Evolutionary conservation across 805 yeast genomes (phyloP).

Genomic region (Candida palmyrensis): DNA sequence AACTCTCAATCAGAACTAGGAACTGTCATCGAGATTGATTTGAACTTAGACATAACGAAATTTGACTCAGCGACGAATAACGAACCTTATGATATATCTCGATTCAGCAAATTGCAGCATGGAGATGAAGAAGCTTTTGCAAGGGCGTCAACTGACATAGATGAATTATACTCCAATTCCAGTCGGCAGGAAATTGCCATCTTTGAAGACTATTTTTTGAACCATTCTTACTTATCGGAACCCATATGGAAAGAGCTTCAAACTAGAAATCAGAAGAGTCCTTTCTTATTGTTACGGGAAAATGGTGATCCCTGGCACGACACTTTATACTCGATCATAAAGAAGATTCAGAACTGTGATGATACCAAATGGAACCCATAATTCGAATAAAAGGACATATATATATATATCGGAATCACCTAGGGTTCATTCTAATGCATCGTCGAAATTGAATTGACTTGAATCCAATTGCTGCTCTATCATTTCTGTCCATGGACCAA

Average conservation of each 20-base stretch:
- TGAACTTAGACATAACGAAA: neutral
- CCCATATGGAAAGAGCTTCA: slow-evolving; percentile 5
- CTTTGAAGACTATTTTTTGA: slow-evolving; percentile 3
- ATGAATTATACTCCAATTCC: neutral
- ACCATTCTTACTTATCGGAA: slow-evolving; percentile 3
- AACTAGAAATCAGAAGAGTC: neutral
- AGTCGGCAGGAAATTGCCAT: neutral
- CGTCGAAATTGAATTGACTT: slow-evolving; percentile 27
- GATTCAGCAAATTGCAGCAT: slow-evolving; percentile 1
- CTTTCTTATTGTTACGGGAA: neutral
- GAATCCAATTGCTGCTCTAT: slow-evolving; percentile 57
- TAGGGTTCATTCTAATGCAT: slow-evolving; percentile 10
- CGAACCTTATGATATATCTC: neutral
- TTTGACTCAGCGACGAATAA: neutral
- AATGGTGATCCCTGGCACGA: neutral
- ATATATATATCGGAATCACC: too few relatives aligned
- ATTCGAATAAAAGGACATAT: neutral
- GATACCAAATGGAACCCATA: neutral
- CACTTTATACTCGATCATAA: neutral
- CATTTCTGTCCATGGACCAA: slow-evolving; percentile 79
- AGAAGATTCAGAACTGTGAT: slow-evolving; percentile 1
- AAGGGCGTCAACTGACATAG: neutral
- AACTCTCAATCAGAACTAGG: slow-evolving; percentile 1
- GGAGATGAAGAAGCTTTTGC: slow-evolving; percentile 3
- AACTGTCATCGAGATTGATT: neutral